Evolutionary conservation across 306 rosid species (phyloP).

Genomic region (Quercus engelmannii): DNA sequence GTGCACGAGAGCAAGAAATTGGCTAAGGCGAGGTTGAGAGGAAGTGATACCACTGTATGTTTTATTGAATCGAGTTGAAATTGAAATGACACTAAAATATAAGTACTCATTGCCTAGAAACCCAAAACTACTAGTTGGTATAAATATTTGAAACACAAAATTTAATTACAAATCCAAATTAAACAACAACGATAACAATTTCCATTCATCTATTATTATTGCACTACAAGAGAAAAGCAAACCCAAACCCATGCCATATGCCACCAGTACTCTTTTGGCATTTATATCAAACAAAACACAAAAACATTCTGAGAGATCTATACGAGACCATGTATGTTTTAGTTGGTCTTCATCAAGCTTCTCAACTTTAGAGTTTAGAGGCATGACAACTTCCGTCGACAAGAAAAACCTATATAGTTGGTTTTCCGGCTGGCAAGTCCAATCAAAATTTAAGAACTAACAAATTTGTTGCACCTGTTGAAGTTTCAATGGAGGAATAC

Average conservation of each 20-base stretch:
- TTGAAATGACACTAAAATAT: too few relatives aligned
- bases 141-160: background rate
- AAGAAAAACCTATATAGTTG: background rate
- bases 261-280: background rate
- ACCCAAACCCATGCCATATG: background rate
- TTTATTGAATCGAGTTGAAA: too few relatives aligned
- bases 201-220: constrained; percentile 9
- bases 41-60: too few relatives aligned
- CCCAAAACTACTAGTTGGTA: background rate
- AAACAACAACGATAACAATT: constrained; percentile 4
- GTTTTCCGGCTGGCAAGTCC: constrained; percentile 14
- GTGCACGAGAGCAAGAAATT: too few relatives aligned
- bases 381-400: background rate
- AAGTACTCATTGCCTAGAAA: background rate
- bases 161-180: constrained; percentile 12
- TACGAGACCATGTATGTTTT: background rate
- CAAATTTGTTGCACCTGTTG: background rate
- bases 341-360: constrained; percentile 27
- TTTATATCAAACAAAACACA: background rate
- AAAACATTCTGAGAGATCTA: background rate
- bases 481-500: background rate
- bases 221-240: background rate
- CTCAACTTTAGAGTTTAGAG: background rate
- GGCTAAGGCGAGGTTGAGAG: too few relatives aligned
- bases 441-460: constrained; percentile 7